phyloP scores from a whole-genome alignment of 495 filamentous ascomycete species.

The Aspergillus coremiiformis region DNA sequence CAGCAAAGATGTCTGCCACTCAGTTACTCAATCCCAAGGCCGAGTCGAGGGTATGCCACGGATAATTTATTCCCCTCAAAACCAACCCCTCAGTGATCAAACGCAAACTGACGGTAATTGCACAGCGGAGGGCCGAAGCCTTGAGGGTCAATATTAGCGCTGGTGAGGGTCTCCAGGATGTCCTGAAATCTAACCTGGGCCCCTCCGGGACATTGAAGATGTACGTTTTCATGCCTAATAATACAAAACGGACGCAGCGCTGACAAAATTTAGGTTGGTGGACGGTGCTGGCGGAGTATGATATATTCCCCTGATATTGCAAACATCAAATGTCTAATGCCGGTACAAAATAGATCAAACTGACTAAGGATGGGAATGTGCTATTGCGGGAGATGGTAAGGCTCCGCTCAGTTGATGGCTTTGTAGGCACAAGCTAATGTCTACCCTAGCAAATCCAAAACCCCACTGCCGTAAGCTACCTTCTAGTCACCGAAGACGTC shows the following conservation, averaged over 20 bases:
- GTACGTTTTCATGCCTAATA: slow-evolving; percentile 38
- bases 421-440: slow-evolving; percentile 27
- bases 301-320: slow-evolving; percentile 14
- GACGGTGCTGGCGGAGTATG: slow-evolving; percentile 88
- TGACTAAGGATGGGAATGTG: slow-evolving; percentile 98
- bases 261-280: slow-evolving; percentile 62
- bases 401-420: background rate
- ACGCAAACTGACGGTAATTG: slow-evolving; percentile 37
- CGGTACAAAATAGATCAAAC: slow-evolving; percentile 66
- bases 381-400: slow-evolving; percentile 91
- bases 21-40: slow-evolving; percentile 98
- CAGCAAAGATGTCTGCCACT: slow-evolving; percentile 56
- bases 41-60: slow-evolving; percentile 72
- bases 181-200: slow-evolving; percentile 92
- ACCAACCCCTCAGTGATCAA: slow-evolving; percentile 25
- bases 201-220: slow-evolving; percentile 95
- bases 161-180: slow-evolving; percentile 91
- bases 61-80: slow-evolving; percentile 9
- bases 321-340: slow-evolving; percentile 1
- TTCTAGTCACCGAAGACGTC: slow-evolving; percentile 8
- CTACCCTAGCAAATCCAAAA: slow-evolving; percentile 64
- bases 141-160: slow-evolving; percentile 93
- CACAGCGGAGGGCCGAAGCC: slow-evolving; percentile 88
- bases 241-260: slow-evolving; percentile 14
- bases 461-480: slow-evolving; percentile 64